Evolutionary conservation across 495 filamentous ascomycete species (phyloP).

Genomic region (Penicillium soppii): DNA sequence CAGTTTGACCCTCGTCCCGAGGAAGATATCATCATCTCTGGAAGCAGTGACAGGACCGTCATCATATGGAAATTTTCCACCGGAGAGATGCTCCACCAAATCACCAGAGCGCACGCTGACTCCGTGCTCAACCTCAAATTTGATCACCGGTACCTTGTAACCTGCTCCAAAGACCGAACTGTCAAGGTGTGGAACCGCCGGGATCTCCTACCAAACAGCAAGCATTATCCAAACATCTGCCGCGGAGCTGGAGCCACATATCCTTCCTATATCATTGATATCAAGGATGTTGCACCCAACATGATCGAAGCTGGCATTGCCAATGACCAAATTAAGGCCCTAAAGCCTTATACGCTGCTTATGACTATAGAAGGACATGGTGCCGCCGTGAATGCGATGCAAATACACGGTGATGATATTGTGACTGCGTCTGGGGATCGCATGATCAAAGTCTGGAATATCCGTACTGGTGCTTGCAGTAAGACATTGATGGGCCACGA

Average conservation of each 20-base stretch:
- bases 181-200: conserved; percentile 93
- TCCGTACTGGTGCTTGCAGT: conserved; percentile 70
- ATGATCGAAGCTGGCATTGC: conserved; percentile 41
- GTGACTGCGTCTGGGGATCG: conserved; percentile 94
- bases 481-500: conserved; percentile 81
- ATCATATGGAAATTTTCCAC: conserved; percentile 95
- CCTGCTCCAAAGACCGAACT: conserved; percentile 93
- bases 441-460: conserved; percentile 89
- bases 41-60: conserved; percentile 85
- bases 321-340: conserved; percentile 34
- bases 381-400: conserved; percentile 95
- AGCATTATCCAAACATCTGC: conserved; percentile 59
- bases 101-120: conserved; percentile 76
- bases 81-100: conserved; percentile 70
- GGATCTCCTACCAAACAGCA: conserved; percentile 62
- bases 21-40: conserved; percentile 89
- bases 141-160: conserved; percentile 85
- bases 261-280: conserved; percentile 55
- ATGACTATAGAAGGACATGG: conserved; percentile 76
- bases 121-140: conserved; percentile 96
- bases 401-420: conserved; percentile 81
- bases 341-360: conserved; percentile 68
- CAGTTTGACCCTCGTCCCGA: conserved; percentile 93
- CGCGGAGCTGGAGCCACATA: conserved; percentile 42
- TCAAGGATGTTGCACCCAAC: conserved; percentile 45